Conservation (phyloP, 179 eudicot species). For the Pouteria campechiana region DNA sequence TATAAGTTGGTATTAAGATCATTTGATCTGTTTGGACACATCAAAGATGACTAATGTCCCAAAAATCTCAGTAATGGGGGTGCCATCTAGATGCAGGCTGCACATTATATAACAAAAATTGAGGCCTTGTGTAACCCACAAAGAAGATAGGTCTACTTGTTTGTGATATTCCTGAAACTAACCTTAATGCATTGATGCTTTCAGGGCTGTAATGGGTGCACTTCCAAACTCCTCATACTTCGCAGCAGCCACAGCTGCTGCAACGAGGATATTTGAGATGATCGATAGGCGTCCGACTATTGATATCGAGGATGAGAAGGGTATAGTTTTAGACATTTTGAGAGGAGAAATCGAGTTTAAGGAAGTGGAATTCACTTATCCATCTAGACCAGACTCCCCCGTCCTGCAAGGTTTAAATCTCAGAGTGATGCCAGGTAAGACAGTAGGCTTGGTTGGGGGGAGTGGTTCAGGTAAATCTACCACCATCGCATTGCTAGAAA, state of each 20-base stretch:
- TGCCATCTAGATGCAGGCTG: no score
- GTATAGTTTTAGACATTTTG: conserved; percentile 10
- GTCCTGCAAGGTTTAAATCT: conserved; percentile 34
- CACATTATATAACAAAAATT: no score
- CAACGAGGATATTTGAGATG: conserved; percentile 24
- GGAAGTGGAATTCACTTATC: conserved; percentile 35
- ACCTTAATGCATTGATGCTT: background rate
- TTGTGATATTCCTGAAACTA: background rate
- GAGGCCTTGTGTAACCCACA: background rate
- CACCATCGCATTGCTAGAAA: conserved; percentile 31
- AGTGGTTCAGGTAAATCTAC: conserved; percentile 66
- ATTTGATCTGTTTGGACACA: no score
- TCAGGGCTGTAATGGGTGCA: conserved; percentile 28
- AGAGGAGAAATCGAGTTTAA: conserved; percentile 40
- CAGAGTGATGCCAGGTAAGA: conserved; percentile 29
- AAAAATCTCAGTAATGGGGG: no score
- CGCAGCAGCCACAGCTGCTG: conserved; percentile 22
- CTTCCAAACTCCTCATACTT: conserved; percentile 32
- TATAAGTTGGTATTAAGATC: no score
- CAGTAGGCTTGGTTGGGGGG: conserved; percentile 45
- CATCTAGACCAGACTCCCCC: conserved; percentile 32
- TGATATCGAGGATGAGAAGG: conserved; percentile 12
- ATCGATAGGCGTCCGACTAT: conserved; percentile 22
- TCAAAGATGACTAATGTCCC: no score
- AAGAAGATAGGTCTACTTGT: no score